phyloP scores from a whole-genome alignment of 371 early-diverging fungal species.

The Mortierella sp. region DNA sequence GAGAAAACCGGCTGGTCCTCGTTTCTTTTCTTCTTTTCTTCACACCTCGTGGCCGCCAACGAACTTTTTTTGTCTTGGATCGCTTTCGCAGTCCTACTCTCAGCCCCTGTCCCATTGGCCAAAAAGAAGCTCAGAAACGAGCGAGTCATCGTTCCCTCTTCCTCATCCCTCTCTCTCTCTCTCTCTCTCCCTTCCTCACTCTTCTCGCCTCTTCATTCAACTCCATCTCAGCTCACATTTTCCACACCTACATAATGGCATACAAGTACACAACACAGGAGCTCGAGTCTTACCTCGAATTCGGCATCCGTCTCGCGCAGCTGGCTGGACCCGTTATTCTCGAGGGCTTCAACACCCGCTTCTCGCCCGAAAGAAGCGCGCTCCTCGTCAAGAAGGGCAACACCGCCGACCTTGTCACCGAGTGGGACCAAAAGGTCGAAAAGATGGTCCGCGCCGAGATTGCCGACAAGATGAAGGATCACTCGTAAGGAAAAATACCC shows the following conservation, averaged over 20 bases:
- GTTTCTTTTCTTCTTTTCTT: too few species aligned
- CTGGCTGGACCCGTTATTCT: constrained; percentile 75
- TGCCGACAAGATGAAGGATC: constrained; percentile 69
- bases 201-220: not conserved
- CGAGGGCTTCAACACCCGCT: constrained; percentile 68
- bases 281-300: constrained; percentile 63
- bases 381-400: constrained; percentile 74
- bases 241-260: constrained; percentile 10
- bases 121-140: not conserved
- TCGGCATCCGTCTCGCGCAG: constrained; percentile 71
- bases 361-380: constrained; percentile 62
- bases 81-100: not conserved
- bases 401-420: constrained; percentile 87
- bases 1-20: not conserved
- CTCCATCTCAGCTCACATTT: not conserved
- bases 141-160: not conserved
- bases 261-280: constrained; percentile 42
- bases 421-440: constrained; percentile 88
- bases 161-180: not conserved
- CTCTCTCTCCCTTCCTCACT: too few species aligned
- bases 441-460: constrained; percentile 74
- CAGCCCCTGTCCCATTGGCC: too few species aligned
- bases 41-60: not conserved
- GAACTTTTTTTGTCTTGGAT: not conserved
- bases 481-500: constrained; percentile 66